Percentiles rank a stretch among this genome's conserved stretches.
These are phyloP conservation scores for Psilocybe azurescens DNA, from an alignment of 768 basidiomycete species.

Conservation along the genomic window DNA sequence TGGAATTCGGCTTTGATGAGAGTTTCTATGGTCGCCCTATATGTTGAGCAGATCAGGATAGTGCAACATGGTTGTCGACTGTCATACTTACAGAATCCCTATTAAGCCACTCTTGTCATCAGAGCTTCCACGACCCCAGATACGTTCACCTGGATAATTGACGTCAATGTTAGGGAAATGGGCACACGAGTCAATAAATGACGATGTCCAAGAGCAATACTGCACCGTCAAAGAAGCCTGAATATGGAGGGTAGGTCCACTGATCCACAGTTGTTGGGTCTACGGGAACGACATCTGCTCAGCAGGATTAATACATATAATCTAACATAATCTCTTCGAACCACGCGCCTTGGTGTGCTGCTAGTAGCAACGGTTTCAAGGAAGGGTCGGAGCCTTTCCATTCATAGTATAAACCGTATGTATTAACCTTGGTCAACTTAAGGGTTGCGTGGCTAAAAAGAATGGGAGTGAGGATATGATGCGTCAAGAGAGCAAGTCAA, in stretches of 20 bases:
- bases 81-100: constrained; percentile 55
- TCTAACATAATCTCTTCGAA: neutral
- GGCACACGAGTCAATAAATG: neutral
- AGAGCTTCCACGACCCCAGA: constrained; percentile 79
- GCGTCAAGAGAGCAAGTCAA: neutral
- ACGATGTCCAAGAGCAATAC: neutral
- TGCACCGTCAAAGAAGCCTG: constrained; percentile 62
- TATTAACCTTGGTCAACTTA: constrained; percentile 72
- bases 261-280: constrained; percentile 55
- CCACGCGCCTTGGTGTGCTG: constrained; percentile 66
- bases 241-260: constrained; percentile 70
- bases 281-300: constrained; percentile 73
- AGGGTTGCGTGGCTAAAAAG: constrained; percentile 58
- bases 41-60: constrained; percentile 30
- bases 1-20: constrained; percentile 66
- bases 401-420: constrained; percentile 73
- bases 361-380: constrained; percentile 73
- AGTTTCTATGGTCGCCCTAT: constrained; percentile 60
- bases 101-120: constrained; percentile 83
- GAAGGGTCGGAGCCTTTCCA: constrained; percentile 69
- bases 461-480: neutral
- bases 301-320: neutral
- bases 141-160: constrained; percentile 41
- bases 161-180: neutral
- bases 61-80: neutral